Evolutionary conservation across 148 eudicot species (phyloP), one percentile per base, ranked within the genome.

Genomic region (Pharnaceum exiguum): DNA sequence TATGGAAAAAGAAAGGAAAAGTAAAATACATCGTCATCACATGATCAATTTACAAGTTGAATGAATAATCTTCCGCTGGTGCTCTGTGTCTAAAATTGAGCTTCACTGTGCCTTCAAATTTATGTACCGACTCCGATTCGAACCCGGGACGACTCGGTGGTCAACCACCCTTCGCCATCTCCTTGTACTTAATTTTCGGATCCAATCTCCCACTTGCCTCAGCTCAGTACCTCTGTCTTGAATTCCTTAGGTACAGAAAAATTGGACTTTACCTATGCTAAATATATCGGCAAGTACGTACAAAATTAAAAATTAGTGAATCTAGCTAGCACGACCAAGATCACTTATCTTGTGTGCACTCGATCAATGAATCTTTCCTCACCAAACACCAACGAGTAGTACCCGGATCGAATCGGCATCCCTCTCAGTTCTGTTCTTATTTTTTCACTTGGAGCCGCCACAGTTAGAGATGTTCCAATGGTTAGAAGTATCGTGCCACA

Each of bases 101-200:
- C 73, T 63, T 74, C 67, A 69, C 16, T 8, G 42, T 63, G 12
- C 21, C 29, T 37, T 43, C n/a, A n/a, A 60, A 54, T 52, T 46
- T 29, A 22, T 49, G 15, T 50, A 75, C 65, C 45, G 28, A 52
- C 71, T 77, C 76, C 54, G 71, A 69, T 57, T 63, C 54, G 35
- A 60, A 68, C 79, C 61, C 75, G 77, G 86, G 87, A 82, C 75
- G 87, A 82, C 87, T 79, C 81, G 75, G 77, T 61, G 77, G 78
- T 31, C 3, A 13, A 66, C 70, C 76, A 56, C 51, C 42, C 45
- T 31, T 62, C 57, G 87, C 84, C 87, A 71, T 82, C 88, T 62
- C 84, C 77, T 3, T 54, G 5, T 59, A 51, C n/a, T 39, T 67
- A 68, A 54, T 43, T 56, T 44, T 54, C 69, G 46, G 64, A 58